Base-by-base conservation (phyloP, 345 rosid species). In the Zanthoxylum bungeanum region DNA sequence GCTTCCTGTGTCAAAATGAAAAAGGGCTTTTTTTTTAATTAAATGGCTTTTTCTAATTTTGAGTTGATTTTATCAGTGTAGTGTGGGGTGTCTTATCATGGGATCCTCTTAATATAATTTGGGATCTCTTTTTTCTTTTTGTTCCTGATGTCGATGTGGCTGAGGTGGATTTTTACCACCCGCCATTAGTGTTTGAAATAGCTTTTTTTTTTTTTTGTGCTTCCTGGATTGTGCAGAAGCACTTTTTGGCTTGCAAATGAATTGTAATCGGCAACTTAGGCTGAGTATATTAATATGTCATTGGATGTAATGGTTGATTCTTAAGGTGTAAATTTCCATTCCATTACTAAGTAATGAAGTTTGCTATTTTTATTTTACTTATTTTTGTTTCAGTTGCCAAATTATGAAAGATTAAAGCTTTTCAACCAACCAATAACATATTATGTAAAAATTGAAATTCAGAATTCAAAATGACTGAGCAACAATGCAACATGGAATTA, bases 121-220 rank as follows among this genome's bases (percentile, higher is more conserved):
- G 55, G 76, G 81, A 51, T 60, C 24, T 42, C 30, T 64, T 60
- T 64, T 59, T 51, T 30, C 47, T 67, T 69, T 60, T 33, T 7
- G n/a, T n/a, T n/a, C n/a, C n/a, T n/a, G n/a, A n/a, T n/a, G n/a
- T n/a, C n/a, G n/a, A n/a, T n/a, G n/a, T 64, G 84, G 87, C 83
- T 53, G 85, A 66, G 87, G 90, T 85, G 82, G 87, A 68, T 61
- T 81, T 64, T 74, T 19, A 73, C 85, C 80, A 78, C 88, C 88
- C 88, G 84, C 88, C 76, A 58, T 33, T 68, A 49, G 67, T 36
- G 49, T 66, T 61, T 72, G 25, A 66, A n/a, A 5, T 11, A 34
- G 7, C 2, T 7, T 2, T 25, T 28, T n/a, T 9, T 37, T n/a
- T 34, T 58, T 51, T 28, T 58, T 1, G 6, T 21, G 42, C 39